These are phyloP conservation scores for Clarireedia hainanense DNA, from an alignment of 2,329 filamentous ascomycete species.

Conservation along the genomic window DNA sequence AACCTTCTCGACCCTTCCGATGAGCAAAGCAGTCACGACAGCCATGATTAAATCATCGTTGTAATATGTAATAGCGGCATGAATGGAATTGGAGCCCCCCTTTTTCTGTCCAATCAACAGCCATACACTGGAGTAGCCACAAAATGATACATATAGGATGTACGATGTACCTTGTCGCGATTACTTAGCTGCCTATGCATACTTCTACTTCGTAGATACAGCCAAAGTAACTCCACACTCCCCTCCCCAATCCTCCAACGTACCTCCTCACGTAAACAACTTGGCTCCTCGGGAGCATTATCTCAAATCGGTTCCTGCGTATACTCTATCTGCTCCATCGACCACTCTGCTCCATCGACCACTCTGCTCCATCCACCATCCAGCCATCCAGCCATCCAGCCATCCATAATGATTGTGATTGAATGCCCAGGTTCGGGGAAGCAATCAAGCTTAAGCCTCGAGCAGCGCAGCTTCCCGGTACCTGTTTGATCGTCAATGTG, in stretches of 20 bases:
- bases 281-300: background rate
- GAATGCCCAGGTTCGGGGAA: conserved; percentile 1
- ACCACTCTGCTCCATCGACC: no score
- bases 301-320: background rate
- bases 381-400: background rate
- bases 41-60: background rate
- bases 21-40: background rate
- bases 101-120: background rate
- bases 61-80: conserved; percentile 7
- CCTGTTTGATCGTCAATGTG: conserved; percentile 25
- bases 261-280: background rate
- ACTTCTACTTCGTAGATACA: no score
- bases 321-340: background rate
- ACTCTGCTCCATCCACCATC: no score
- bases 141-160: background rate
- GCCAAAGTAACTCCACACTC: background rate
- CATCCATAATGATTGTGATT: background rate
- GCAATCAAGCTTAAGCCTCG: background rate
- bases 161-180: conserved; percentile 3
- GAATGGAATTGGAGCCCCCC: background rate
- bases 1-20: background rate
- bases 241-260: background rate
- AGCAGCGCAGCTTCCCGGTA: conserved; percentile 5
- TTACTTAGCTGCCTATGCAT: background rate
- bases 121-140: background rate